Evolutionary conservation across 495 filamentous ascomycete genomes (phyloP), one percentile per base, ranked within the genome.

Genomic region (Daldinia childiae): DNA sequence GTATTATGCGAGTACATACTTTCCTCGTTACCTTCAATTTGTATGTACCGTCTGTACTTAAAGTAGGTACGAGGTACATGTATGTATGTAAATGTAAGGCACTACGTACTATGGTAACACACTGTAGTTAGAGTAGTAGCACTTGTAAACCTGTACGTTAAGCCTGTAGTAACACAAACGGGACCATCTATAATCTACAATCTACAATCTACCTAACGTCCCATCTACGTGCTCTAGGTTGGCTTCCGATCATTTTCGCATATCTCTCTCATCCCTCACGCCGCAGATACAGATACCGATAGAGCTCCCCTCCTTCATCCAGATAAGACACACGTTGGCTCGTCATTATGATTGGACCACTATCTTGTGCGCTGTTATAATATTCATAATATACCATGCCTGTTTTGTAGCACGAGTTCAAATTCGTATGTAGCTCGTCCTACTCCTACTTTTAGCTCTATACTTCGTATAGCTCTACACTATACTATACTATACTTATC

Each of bases 191-290:
- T 6, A 3, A 34, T 34, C 32, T 36, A 36, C 34, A 32, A 32
- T 32, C 29, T 32, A 34, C 32, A 32, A 32, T 32, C 32, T 34
- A 34, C 32, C 5, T 29, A 29, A 29, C 27, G 8, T 34, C n/a
- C 24, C 30, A 39, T 54, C 15, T 30, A 29, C 24, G 2, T 29
- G 58, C 27, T 59, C 56, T 32, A 73, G 61, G 70, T 68, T 61
- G 55, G 36, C 65, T 68, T 73, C 70, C 70, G 70, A 73, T 62
- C 58, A 15, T 72, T 67, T 68, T 64, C 69, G 64, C 61, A 61
- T 64, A 52, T 43, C 70, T n/a, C 62, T 54, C 30, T 30, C 50
- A 34, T 62, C 57, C 50, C 57, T 66, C 57, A 24, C 62, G 58
- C 41, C 68, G 55, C 41, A 58, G 26, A 58, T 43, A 55, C 56